Evolutionary conservation across 768 basidiomycete genomes (phyloP).

Genomic region (Mycena rosella): DNA sequence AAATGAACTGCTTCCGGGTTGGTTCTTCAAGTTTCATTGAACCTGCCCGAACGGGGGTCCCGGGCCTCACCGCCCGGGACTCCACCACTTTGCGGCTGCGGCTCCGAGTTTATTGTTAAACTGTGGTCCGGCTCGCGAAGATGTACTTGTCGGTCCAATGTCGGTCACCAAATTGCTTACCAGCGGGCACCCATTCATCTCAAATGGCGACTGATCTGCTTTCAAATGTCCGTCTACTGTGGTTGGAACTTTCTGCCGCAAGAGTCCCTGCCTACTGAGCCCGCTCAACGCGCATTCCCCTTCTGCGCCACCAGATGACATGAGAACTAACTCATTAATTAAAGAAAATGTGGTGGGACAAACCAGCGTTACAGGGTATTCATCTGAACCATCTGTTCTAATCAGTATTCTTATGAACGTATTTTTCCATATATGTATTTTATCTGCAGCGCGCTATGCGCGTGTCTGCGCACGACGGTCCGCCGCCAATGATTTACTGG

Average conservation of each 20-base stretch:
- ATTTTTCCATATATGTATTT: slow-evolving; percentile 19
- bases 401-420: slow-evolving; percentile 16
- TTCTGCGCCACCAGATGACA: slow-evolving; percentile 26
- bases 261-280: slow-evolving; percentile 6
- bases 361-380: background rate
- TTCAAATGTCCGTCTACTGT: slow-evolving; percentile 20
- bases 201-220: background rate
- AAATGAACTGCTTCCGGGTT: slow-evolving; percentile 28
- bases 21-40: slow-evolving; percentile 27
- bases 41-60: slow-evolving; percentile 15
- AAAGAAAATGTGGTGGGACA: slow-evolving; percentile 8
- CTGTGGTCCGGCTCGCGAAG: slow-evolving; percentile 7
- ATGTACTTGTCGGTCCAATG: slow-evolving; percentile 8
- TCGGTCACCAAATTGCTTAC: slow-evolving; percentile 19
- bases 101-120: slow-evolving; percentile 11
- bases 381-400: slow-evolving; percentile 1
- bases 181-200: background rate
- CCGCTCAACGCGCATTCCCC: slow-evolving; percentile 15
- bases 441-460: slow-evolving; percentile 22
- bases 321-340: slow-evolving; percentile 23
- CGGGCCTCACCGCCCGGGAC: background rate
- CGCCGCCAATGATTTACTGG: background rate
- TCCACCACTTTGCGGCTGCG: slow-evolving; percentile 8
- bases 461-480: slow-evolving; percentile 1
- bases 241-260: slow-evolving; percentile 15